phyloP scores from a whole-genome alignment of 495 filamentous ascomycete species.

The Penicillium canescens region DNA sequence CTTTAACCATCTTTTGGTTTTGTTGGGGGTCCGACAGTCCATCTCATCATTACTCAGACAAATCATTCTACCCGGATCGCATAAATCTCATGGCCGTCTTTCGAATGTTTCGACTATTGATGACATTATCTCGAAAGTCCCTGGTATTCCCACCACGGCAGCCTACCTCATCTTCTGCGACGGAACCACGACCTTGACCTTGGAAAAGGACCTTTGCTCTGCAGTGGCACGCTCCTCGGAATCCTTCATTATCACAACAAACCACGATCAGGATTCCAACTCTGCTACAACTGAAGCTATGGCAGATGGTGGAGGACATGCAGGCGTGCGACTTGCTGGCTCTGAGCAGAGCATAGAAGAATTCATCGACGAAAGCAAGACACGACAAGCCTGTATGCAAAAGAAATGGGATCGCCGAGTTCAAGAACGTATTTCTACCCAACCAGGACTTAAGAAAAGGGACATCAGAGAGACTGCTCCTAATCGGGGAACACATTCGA shows the following conservation, averaged over 20 bases:
- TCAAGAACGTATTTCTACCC: conserved; percentile 10
- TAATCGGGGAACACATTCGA: neutral
- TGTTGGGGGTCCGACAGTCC: conserved; percentile 57
- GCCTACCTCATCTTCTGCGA: conserved; percentile 61
- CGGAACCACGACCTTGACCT: conserved; percentile 39
- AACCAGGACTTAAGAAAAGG: neutral
- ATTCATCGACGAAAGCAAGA: conserved; percentile 42
- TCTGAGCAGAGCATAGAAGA: conserved; percentile 30
- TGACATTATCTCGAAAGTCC: conserved; percentile 31
- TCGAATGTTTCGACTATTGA: conserved; percentile 18
- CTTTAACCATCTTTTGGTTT: conserved; percentile 52
- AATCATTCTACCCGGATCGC: conserved; percentile 34
- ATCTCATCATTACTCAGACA: conserved; percentile 55
- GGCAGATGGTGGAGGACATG: conserved; percentile 17
- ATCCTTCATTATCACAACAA: conserved; percentile 58
- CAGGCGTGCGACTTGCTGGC: conserved; percentile 13
- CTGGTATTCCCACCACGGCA: conserved; percentile 45
- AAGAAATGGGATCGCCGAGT: conserved; percentile 38
- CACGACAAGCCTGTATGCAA: conserved; percentile 38
- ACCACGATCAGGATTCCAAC: conserved; percentile 45
- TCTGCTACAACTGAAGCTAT: conserved; percentile 3
- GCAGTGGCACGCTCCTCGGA: conserved; percentile 37
- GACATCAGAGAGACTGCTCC: neutral
- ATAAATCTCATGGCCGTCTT: neutral
- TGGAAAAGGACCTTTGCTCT: conserved; percentile 59